phyloP scores from a whole-genome alignment of 1,284 basidiomycete genomes.

The Sphagnurus paluster region DNA sequence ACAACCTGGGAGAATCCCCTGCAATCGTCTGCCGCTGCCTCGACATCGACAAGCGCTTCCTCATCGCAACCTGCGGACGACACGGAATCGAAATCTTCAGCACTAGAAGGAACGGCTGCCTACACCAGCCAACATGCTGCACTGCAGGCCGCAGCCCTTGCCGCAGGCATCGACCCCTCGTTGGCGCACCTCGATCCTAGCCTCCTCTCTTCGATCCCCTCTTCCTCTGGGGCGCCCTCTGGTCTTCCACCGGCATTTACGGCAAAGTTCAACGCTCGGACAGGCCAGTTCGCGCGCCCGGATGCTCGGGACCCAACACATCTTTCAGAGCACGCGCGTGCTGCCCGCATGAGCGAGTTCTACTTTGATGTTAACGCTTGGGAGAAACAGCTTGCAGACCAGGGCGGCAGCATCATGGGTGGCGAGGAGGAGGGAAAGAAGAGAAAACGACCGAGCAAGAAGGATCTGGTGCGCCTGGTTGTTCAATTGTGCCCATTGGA shows the following conservation, averaged over 20 bases:
- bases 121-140: slow-evolving; percentile 39
- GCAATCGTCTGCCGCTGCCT: slow-evolving; percentile 31
- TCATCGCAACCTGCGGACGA: background rate
- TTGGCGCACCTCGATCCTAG: slow-evolving; percentile 82
- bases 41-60: slow-evolving; percentile 19
- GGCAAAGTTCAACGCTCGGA: slow-evolving; percentile 84
- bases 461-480: slow-evolving; percentile 72
- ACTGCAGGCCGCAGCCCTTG: slow-evolving; percentile 62
- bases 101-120: slow-evolving; percentile 11
- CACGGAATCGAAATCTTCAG: slow-evolving; percentile 19
- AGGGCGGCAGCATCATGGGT: slow-evolving; percentile 41
- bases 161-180: slow-evolving; percentile 82
- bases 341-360: slow-evolving; percentile 84
- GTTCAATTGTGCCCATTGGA: slow-evolving; percentile 4
- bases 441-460: slow-evolving; percentile 78
- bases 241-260: slow-evolving; percentile 46
- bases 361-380: slow-evolving; percentile 87
- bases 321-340: slow-evolving; percentile 80
- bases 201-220: slow-evolving; percentile 44
- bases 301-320: slow-evolving; percentile 74
- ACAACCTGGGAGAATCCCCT: slow-evolving; percentile 91
- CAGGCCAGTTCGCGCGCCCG: slow-evolving; percentile 71
- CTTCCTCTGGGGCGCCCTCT: slow-evolving; percentile 24
- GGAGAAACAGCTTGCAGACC: slow-evolving; percentile 69
- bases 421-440: slow-evolving; percentile 65